Evolutionary conservation across 345 rosid genomes (phyloP).

Genomic region (Syzygium aqueum): DNA sequence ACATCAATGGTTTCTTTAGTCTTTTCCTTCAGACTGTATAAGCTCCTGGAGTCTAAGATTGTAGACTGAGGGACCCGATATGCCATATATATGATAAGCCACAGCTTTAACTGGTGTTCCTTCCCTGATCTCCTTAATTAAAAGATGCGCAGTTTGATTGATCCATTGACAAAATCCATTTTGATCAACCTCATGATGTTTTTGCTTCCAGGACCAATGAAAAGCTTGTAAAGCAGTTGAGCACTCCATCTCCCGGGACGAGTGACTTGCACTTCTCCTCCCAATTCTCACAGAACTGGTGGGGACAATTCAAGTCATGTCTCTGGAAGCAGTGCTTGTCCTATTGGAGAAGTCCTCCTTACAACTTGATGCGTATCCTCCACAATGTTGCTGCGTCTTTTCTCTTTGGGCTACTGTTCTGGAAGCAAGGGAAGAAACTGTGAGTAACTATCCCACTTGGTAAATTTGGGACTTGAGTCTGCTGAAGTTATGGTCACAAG

Average conservation of each 20-base stretch:
- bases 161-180: not conserved
- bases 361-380: conserved; percentile 46
- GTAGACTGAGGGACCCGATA: not conserved
- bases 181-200: not conserved
- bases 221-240: conserved; percentile 31
- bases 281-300: conserved; percentile 39
- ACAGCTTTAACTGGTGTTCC: not conserved
- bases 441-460: conserved; percentile 15
- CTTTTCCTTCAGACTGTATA: not conserved
- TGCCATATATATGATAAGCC: not conserved
- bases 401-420: conserved; percentile 49
- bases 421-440: conserved; percentile 66
- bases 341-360: conserved; percentile 80
- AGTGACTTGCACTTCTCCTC: conserved; percentile 46
- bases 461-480: not conserved
- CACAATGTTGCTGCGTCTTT: conserved; percentile 26
- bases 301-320: conserved; percentile 70
- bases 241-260: conserved; percentile 31
- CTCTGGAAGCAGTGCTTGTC: conserved; percentile 70
- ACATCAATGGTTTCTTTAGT: not conserved
- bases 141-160: not conserved
- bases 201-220: conserved; percentile 32
- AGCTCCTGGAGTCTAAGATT: not conserved
- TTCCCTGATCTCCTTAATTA: not conserved
- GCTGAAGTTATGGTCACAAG: not conserved